Evolutionary conservation across 371 early-diverging fungal species (phyloP), one percentile per base, ranked within the genome.

Genomic region (Mortierella sp.): DNA sequence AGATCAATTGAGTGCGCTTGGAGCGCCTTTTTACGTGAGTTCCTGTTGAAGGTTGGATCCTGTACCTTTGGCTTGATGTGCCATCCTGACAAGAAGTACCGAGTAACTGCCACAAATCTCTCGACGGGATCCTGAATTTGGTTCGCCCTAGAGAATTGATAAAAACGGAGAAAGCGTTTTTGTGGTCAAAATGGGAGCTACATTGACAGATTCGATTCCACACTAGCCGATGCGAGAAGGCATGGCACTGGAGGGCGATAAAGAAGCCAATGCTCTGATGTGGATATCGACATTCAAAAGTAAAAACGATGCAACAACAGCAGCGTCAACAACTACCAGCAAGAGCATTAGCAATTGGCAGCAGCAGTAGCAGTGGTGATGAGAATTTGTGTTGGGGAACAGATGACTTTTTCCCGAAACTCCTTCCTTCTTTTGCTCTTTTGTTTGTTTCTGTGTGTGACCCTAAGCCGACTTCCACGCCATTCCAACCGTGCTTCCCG

Each of bases 41-140:
- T 9, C 50, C 37, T 67, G 24, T 3, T 24, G 67, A 8, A 40
- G 21, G 24, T 37, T 24, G 40, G 9, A 3, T 40, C 24, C 40
- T 19, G 11, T 90, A 96, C 96, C 90, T 94, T 96, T 40, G 99
- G 99, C 82, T 94, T 94, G 73, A 98, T 97, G 87, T 99, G 98
- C 98, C 98, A 98, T 1, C 98, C 98, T 21, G 97, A 95, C 69
- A 99, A 88, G 87, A 94, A 98, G 90, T 96, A 98, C 73, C 94
- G 91, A 6, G 97, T 93, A 21, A 97, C 95, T 44, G 93, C 93
- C 44, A 98, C 89, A 82, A 99, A 97, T 24, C 99, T 91, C 44
- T 95, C 93, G 1, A 94, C 82, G 24, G 97, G 96, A 87, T 97
- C 96, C 6, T 90, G 80, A 69, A 91, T 74, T 43, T 91, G 89